These are phyloP conservation scores for Tulasnella sp. DNA, from an alignment of 768 basidiomycete genomes.

Conservation along the genomic window DNA sequence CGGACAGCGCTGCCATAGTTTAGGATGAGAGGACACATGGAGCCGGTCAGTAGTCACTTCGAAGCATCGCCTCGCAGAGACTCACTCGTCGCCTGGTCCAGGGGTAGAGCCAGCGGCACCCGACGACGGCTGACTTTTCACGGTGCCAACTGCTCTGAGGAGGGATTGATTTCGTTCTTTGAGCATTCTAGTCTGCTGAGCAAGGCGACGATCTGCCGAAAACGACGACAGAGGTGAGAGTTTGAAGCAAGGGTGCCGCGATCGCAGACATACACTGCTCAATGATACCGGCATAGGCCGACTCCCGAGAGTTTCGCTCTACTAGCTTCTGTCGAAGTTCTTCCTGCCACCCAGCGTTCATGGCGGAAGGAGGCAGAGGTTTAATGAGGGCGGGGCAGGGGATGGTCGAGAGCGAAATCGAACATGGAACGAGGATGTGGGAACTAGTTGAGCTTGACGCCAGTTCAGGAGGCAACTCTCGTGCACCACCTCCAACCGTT, in stretches of 20 bases:
- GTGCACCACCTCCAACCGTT: slow-evolving; percentile 22
- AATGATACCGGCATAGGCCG: slow-evolving; percentile 77
- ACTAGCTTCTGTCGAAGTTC: slow-evolving; percentile 55
- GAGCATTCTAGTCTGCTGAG: slow-evolving; percentile 85
- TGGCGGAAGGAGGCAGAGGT: neutral
- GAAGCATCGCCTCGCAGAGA: slow-evolving; percentile 30
- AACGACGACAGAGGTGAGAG: slow-evolving; percentile 31
- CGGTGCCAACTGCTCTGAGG: slow-evolving; percentile 74
- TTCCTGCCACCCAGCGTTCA: slow-evolving; percentile 30
- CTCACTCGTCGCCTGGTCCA: slow-evolving; percentile 65
- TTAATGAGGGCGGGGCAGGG: slow-evolving; percentile 18
- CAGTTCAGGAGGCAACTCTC: slow-evolving; percentile 20
- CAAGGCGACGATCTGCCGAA: slow-evolving; percentile 74
- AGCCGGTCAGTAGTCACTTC: slow-evolving; percentile 9
- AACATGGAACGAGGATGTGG: slow-evolving; percentile 33
- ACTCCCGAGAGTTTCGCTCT: slow-evolving; percentile 78
- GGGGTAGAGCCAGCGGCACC: slow-evolving; percentile 13
- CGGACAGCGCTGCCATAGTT: slow-evolving; percentile 72
- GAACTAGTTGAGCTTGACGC: slow-evolving; percentile 25
- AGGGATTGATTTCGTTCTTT: slow-evolving; percentile 90
- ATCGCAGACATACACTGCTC: slow-evolving; percentile 72
- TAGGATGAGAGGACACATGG: neutral
- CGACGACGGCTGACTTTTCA: slow-evolving; percentile 45
- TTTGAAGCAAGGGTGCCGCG: slow-evolving; percentile 20
- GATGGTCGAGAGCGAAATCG: slow-evolving; percentile 27